phyloP scores from a whole-genome alignment of 2,329 filamentous ascomycete genomes.

The Penicillium sp. region DNA sequence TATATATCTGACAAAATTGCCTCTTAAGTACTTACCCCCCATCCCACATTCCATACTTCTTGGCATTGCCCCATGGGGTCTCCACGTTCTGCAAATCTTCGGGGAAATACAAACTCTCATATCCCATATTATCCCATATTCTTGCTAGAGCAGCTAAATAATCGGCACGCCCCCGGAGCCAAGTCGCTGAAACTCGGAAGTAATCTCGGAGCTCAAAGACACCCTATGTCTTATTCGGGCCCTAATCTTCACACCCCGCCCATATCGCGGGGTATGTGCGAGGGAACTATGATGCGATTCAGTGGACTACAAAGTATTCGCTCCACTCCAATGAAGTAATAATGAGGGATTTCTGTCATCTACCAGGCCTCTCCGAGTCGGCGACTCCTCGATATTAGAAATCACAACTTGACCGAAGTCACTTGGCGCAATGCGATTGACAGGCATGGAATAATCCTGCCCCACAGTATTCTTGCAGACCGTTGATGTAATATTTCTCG shows the following conservation, averaged over 20 bases:
- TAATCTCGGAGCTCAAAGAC: not conserved
- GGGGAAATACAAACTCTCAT: slow-evolving; percentile 8
- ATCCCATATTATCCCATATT: too few species aligned
- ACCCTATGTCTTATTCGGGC: not conserved
- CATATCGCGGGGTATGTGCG: not conserved
- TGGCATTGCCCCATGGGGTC: slow-evolving; percentile 11
- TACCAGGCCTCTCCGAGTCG: not conserved
- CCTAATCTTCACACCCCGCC: not conserved
- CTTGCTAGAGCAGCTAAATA: not conserved
- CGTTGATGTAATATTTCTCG: too few species aligned
- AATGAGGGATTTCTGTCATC: not conserved
- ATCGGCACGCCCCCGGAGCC: not conserved
- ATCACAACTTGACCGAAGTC: not conserved
- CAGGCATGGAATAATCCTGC: not conserved
- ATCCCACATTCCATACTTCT: not conserved
- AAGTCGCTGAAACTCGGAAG: slow-evolving; percentile 8
- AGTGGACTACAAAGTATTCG: not conserved
- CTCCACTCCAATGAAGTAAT: not conserved
- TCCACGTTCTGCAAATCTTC: slow-evolving; percentile 7
- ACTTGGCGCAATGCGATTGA: not conserved
- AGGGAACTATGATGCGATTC: not conserved
- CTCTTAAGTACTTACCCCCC: not conserved
- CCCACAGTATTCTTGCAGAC: too few species aligned
- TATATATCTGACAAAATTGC: not conserved
- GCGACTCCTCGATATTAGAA: not conserved